Evolutionary conservation across 2,329 filamentous ascomycete genomes (phyloP).

Genomic region (Tolypocladium endophyticum): DNA sequence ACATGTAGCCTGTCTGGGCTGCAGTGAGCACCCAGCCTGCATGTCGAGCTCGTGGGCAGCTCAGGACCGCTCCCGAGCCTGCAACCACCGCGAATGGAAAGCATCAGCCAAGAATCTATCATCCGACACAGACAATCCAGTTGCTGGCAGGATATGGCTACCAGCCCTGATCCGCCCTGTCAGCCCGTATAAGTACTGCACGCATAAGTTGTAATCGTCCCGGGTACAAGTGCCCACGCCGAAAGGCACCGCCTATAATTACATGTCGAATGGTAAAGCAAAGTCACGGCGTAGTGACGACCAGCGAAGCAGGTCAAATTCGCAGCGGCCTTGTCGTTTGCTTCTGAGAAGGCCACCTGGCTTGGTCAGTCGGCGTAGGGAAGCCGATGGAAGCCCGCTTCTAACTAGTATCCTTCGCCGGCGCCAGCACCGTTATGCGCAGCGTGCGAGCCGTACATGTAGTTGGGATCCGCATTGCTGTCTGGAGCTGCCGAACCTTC

Average conservation of each 20-base stretch:
- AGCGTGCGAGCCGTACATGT: slow-evolving; percentile 43
- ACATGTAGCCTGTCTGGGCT: neutral
- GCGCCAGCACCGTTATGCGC: slow-evolving; percentile 48
- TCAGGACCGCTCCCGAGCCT: neutral
- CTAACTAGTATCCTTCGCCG: slow-evolving; percentile 38
- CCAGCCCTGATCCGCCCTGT: neutral
- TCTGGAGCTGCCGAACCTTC: slow-evolving; percentile 31
- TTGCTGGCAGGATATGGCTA: neutral
- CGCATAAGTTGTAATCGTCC: neutral
- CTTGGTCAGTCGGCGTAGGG: neutral
- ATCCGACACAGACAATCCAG: neutral
- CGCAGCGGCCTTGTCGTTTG: neutral
- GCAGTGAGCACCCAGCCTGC: neutral
- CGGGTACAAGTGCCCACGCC: neutral
- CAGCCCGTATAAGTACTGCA: neutral
- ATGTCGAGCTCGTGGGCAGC: neutral
- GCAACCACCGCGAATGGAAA: neutral
- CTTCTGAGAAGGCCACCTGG: neutral
- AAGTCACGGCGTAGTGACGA: neutral
- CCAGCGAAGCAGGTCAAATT: neutral
- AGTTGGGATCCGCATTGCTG: slow-evolving; percentile 28
- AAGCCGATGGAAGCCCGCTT: neutral
- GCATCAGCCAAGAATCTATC: neutral
- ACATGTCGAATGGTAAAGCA: neutral
- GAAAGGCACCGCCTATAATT: slow-evolving; percentile 3